Evolutionary conservation across 768 basidiomycete genomes (phyloP).

Genomic region (Gymnopilus dilepis): DNA sequence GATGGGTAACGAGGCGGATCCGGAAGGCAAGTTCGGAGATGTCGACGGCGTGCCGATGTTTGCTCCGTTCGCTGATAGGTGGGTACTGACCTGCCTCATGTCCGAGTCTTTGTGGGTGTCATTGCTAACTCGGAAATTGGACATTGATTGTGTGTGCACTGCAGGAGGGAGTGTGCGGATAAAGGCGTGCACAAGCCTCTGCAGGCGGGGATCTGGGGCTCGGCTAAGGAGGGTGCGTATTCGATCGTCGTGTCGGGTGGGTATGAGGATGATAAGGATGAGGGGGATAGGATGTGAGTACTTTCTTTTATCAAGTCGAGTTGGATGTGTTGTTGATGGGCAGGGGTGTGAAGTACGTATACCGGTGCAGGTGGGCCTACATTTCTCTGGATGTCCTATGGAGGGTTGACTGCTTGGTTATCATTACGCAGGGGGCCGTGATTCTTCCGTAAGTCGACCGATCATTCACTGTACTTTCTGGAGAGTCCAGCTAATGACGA

Average conservation of each 20-base stretch:
- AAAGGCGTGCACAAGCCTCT: background rate
- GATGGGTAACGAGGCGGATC: conserved; percentile 14
- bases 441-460: background rate
- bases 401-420: background rate
- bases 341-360: conserved; percentile 3
- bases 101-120: no score
- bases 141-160: no score
- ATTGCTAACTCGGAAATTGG: no score
- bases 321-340: background rate
- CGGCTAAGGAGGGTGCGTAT: conserved; percentile 1
- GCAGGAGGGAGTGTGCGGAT: conserved; percentile 10
- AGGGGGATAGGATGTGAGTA: conserved; percentile 12
- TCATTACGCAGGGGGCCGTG: conserved; percentile 6
- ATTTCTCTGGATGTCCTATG: no score
- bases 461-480: conserved; percentile 1
- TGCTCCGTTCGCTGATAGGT: conserved; percentile 4
- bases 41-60: background rate
- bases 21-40: background rate
- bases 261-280: conserved; percentile 13
- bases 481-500: no score
- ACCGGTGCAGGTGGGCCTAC: conserved; percentile 15
- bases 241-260: conserved; percentile 16
- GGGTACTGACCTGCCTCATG: no score
- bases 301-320: background rate
- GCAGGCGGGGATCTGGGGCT: conserved; percentile 10